Conservation (phyloP, 208 protist species). For the Trypanosoma avium region DNA sequence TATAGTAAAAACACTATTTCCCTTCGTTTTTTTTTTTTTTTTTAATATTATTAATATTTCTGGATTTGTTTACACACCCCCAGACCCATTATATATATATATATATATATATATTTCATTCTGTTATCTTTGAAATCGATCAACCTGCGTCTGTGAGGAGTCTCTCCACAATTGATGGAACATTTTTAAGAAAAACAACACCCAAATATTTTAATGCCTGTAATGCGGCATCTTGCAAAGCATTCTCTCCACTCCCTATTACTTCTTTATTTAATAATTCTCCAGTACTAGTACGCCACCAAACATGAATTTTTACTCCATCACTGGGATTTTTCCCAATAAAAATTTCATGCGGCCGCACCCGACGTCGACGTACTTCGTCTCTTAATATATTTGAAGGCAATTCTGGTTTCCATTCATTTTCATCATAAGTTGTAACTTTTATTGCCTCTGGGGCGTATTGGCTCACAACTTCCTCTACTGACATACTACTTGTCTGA, state of each 20-base stretch:
- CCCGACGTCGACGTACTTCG: neutral
- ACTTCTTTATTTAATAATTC: neutral
- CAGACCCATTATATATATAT: too few species aligned
- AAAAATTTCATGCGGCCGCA: neutral
- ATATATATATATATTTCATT: too few species aligned
- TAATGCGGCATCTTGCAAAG: neutral
- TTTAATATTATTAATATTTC: too few species aligned
- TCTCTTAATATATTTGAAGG: neutral
- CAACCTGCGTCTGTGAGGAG: too few species aligned
- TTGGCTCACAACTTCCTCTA: neutral
- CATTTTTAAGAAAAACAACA: slow-evolving; percentile 7
- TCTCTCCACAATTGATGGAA: too few species aligned
- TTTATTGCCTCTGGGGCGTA: slow-evolving; percentile 3
- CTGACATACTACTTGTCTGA: neutral
- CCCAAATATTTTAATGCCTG: slow-evolving; percentile 1
- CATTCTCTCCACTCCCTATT: neutral
- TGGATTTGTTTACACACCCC: too few species aligned
- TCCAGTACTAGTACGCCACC: too few species aligned
- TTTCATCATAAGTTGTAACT: neutral
- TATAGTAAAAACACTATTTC: too few species aligned
- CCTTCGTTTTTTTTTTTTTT: too few species aligned
- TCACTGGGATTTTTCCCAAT: too few species aligned
- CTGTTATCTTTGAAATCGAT: too few species aligned
- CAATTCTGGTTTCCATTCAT: neutral
- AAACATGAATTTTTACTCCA: too few species aligned